phyloP scores from a whole-genome alignment of 345 rosid species.

The Isatis tinctoria region DNA sequence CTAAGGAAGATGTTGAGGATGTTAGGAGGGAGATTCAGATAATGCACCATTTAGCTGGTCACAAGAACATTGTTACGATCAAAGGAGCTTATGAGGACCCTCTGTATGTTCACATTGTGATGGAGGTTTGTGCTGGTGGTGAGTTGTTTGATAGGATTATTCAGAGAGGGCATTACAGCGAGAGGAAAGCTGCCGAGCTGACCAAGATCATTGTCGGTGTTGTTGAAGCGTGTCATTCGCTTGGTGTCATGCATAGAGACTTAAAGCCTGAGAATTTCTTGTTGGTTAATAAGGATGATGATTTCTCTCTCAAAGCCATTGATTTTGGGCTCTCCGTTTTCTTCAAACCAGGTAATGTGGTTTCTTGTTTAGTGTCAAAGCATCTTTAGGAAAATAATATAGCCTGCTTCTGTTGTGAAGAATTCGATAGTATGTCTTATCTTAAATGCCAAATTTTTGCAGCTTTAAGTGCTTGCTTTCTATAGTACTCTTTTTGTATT shows the following conservation, averaged over 20 bases:
- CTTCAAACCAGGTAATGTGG: slow-evolving; percentile 83
- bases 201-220: slow-evolving; percentile 94
- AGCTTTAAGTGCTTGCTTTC: neutral
- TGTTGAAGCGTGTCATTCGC: slow-evolving; percentile 94
- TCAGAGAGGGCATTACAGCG: slow-evolving; percentile 95
- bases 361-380: neutral
- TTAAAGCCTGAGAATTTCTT: slow-evolving; percentile 98
- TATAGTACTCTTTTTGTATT: neutral
- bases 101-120: slow-evolving; percentile 82
- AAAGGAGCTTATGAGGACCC: slow-evolving; percentile 96
- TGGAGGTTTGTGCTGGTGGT: slow-evolving; percentile 97
- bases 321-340: slow-evolving; percentile 98
- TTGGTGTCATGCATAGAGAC: slow-evolving; percentile 98
- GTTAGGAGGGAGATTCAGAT: slow-evolving; percentile 98
- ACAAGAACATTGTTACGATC: slow-evolving; percentile 83
- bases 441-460: neutral
- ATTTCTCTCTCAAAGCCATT: slow-evolving; percentile 95
- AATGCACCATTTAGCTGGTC: slow-evolving; percentile 99
- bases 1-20: slow-evolving; percentile 94
- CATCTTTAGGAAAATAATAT: neutral
- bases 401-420: neutral
- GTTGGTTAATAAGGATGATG: slow-evolving; percentile 98
- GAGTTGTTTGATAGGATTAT: slow-evolving; percentile 96
- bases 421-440: neutral
- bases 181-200: slow-evolving; percentile 94